phyloP scores from a whole-genome alignment of 257 asterid genomes.

The Solanum tarapatanum region DNA sequence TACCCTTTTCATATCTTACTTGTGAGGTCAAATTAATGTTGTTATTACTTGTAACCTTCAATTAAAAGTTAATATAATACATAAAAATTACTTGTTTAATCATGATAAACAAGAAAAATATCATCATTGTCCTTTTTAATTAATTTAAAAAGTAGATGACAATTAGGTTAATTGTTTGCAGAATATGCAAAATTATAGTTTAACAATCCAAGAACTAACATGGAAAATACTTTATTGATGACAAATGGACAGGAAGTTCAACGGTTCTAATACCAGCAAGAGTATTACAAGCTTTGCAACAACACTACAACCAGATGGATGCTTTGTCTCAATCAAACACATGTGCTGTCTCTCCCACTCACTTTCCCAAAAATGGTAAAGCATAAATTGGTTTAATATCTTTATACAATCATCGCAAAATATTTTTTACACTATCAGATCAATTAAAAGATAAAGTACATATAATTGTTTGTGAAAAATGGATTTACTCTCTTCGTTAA shows the following conservation, averaged over 20 bases:
- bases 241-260: constrained; percentile 31
- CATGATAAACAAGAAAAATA: neutral
- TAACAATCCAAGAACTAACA: neutral
- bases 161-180: neutral
- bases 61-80: neutral
- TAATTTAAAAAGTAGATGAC: neutral
- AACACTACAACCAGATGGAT: constrained; percentile 30
- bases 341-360: neutral
- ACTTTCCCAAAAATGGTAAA: constrained; percentile 17
- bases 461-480: neutral
- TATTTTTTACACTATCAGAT: neutral
- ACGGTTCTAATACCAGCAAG: constrained; percentile 79
- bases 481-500: too few relatives aligned
- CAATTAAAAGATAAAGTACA: neutral
- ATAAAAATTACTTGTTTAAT: too few relatives aligned
- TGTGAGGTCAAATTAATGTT: neutral
- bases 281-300: constrained; percentile 58
- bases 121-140: neutral
- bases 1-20: neutral
- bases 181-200: neutral
- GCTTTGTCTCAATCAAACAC: constrained; percentile 16
- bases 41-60: neutral
- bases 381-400: neutral
- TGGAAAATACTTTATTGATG: neutral
- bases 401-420: neutral